Percentiles rank a stretch among this genome's conserved stretches.
Evolutionary conservation across 495 filamentous ascomycete genomes (phyloP).

Genomic region (Talaromyces stipitatus): DNA sequence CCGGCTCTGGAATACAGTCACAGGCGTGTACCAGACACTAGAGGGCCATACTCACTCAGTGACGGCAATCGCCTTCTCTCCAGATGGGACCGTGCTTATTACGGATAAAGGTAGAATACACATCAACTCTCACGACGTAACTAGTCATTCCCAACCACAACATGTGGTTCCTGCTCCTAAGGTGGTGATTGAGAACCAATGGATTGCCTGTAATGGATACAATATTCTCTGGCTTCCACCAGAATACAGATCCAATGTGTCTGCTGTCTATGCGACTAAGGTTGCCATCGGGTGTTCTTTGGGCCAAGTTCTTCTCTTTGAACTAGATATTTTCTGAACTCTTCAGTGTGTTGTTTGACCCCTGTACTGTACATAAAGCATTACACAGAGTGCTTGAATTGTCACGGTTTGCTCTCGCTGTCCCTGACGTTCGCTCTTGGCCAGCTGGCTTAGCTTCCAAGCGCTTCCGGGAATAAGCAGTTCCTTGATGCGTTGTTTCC

Average conservation of each 20-base stretch:
- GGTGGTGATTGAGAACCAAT: slow-evolving; percentile 10
- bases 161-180: background rate
- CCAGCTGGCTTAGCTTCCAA: background rate
- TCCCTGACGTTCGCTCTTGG: background rate
- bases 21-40: too few species aligned
- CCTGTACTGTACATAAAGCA: background rate
- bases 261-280: background rate
- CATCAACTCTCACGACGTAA: background rate
- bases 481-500: background rate
- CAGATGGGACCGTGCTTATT: too few species aligned
- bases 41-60: too few species aligned
- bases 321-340: background rate
- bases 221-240: slow-evolving; percentile 17
- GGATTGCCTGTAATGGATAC: slow-evolving; percentile 17
- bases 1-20: too few species aligned
- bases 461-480: background rate
- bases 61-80: too few species aligned
- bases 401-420: background rate
- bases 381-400: background rate
- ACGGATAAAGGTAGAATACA: background rate
- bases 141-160: background rate
- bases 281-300: background rate
- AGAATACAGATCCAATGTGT: slow-evolving; percentile 13
- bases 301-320: background rate
- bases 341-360: background rate